Percentiles rank a stretch among this genome's conserved stretches.
Conservation (phyloP, 768 basidiomycete species). For the Leccinum rimulosum region DNA sequence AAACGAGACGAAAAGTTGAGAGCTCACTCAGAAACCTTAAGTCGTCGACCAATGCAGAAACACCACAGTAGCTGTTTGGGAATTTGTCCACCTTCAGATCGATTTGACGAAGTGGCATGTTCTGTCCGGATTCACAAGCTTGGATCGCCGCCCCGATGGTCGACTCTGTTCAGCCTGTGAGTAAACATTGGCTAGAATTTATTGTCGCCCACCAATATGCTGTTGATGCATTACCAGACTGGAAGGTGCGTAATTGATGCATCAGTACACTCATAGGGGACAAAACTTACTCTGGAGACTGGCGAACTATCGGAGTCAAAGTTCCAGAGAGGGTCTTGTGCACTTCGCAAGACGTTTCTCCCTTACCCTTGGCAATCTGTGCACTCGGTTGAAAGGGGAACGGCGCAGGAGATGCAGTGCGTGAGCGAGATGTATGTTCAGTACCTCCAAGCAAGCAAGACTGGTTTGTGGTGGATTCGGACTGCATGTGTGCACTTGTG, state of each 20-base stretch:
- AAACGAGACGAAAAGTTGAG: background rate
- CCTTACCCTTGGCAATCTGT: background rate
- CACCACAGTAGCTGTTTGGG: conserved; percentile 71
- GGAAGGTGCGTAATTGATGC: background rate
- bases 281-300: background rate
- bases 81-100: conserved; percentile 64
- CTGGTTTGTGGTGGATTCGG: background rate
- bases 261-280: background rate
- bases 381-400: background rate
- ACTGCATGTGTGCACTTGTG: background rate
- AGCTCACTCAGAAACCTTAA: conserved; percentile 52
- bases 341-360: background rate
- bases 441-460: background rate
- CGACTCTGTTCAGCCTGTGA: background rate
- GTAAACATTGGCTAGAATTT: background rate
- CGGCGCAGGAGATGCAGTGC: no score
- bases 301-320: background rate
- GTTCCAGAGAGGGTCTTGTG: background rate
- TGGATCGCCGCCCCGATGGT: background rate
- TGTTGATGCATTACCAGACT: conserved; percentile 34
- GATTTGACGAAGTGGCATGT: conserved; percentile 38
- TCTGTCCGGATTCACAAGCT: background rate
- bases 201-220: conserved; percentile 34
- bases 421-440: no score
- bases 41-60: conserved; percentile 56